Conservation (phyloP, 192 early-diverging fungal species). For the Rhizophagus prolifer region DNA sequence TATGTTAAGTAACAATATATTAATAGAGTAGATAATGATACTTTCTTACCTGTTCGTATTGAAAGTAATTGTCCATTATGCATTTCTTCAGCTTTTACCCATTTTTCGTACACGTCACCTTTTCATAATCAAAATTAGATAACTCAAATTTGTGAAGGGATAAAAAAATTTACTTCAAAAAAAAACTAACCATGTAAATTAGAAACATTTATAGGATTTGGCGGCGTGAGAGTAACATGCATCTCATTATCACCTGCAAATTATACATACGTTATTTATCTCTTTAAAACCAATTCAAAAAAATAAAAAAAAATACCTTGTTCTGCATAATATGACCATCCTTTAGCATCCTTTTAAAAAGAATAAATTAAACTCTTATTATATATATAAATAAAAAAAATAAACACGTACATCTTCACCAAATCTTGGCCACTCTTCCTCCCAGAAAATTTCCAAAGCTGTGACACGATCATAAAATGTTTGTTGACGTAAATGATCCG, state of each 20-base stretch:
- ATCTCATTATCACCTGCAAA: not conserved
- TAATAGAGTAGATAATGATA: not conserved
- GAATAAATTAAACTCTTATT: not conserved
- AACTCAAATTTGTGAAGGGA: not conserved
- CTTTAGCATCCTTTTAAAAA: constrained; percentile 38
- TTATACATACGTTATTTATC: not conserved
- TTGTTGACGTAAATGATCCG: constrained; percentile 32
- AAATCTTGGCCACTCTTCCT: constrained; percentile 52
- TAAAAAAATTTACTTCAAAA: not conserved
- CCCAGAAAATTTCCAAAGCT: constrained; percentile 53
- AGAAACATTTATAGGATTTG: not conserved
- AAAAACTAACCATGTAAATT: not conserved
- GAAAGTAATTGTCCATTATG: constrained; percentile 20
- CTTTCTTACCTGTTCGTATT: constrained; percentile 10
- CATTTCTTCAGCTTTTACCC: not conserved
- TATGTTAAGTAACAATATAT: not conserved
- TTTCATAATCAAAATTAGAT: not conserved
- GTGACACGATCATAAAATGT: constrained; percentile 40
- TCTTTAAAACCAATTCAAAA: not conserved
- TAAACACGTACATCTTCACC: constrained; percentile 43
- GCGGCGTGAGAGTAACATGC: not conserved
- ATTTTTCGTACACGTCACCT: constrained; percentile 3
- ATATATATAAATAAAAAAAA: not conserved
- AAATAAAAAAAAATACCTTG: not conserved
- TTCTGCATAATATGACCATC: constrained; percentile 48